These are phyloP conservation scores for Neurospora hispaniola DNA, from an alignment of 495 filamentous ascomycete genomes.

Conservation along the genomic window DNA sequence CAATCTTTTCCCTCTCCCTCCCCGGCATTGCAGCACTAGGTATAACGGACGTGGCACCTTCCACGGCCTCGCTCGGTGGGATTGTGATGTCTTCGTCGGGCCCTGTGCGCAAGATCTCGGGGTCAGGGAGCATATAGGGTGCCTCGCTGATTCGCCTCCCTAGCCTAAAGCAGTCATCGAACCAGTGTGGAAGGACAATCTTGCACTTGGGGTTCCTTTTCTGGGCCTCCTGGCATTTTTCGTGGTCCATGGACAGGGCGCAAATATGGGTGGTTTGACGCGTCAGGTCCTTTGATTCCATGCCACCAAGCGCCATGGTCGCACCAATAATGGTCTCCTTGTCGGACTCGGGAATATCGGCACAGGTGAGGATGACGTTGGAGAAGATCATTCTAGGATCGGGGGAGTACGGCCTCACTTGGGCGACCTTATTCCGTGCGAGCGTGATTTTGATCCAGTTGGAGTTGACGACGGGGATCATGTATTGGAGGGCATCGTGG, in stretches of 20 bases:
- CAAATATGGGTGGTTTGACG: slow-evolving; percentile 80
- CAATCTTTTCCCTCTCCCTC: slow-evolving; percentile 21
- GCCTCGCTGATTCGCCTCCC: slow-evolving; percentile 76
- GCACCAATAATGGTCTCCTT: slow-evolving; percentile 87
- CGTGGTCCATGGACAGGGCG: slow-evolving; percentile 62
- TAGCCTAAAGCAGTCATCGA: slow-evolving; percentile 91
- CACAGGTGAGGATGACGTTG: slow-evolving; percentile 62
- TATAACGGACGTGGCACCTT: slow-evolving; percentile 61
- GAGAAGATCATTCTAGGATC: slow-evolving; percentile 87
- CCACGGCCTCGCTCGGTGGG: slow-evolving; percentile 47
- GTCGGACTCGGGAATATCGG: slow-evolving; percentile 77
- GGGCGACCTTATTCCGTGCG: slow-evolving; percentile 55
- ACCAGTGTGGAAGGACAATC: slow-evolving; percentile 96
- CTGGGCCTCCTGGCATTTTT: slow-evolving; percentile 54
- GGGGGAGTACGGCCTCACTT: slow-evolving; percentile 74
- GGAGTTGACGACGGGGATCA: slow-evolving; percentile 78
- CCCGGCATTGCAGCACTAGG: slow-evolving; percentile 37
- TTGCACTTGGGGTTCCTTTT: slow-evolving; percentile 58
- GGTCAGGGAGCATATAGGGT: slow-evolving; percentile 81
- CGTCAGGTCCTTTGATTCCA: slow-evolving; percentile 58
- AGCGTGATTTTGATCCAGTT: slow-evolving; percentile 67
- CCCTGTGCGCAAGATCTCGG: slow-evolving; percentile 55
- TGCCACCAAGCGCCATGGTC: slow-evolving; percentile 79
- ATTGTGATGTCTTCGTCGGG: slow-evolving; percentile 45
- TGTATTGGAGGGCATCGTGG: slow-evolving; percentile 50